Percentiles rank a stretch among this genome's conserved stretches.
phyloP scores from a whole-genome alignment of 78 protist species.

The Dictyostelium brefeldianum region DNA sequence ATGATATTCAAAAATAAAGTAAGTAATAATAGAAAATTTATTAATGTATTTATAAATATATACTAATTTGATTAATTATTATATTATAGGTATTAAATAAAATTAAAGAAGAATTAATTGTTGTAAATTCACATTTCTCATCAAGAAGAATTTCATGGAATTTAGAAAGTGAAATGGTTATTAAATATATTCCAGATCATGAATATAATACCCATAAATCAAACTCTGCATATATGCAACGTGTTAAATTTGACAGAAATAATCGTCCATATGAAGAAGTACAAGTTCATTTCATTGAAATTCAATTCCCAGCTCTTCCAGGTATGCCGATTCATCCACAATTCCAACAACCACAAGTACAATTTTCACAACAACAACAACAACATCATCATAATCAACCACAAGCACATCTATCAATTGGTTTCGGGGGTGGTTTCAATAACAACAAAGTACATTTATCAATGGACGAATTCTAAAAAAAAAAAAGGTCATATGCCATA shows the following conservation, averaged over 20 bases:
- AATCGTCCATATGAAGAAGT: neutral
- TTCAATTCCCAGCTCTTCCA: neutral
- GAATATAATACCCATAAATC: neutral
- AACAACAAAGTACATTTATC: too few species aligned
- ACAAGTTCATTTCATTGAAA: neutral
- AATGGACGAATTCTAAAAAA: too few species aligned
- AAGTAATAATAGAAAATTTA: neutral
- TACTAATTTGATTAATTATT: too few species aligned
- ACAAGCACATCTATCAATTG: neutral
- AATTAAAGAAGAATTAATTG: neutral
- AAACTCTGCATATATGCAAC: neutral
- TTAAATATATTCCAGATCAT: neutral
- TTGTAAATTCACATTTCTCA: neutral
- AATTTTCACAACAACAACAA: neutral
- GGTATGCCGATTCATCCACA: neutral
- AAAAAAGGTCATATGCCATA: too few species aligned
- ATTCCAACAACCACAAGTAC: neutral
- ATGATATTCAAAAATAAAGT: neutral
- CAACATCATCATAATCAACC: neutral
- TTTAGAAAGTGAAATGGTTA: conserved; percentile 4
- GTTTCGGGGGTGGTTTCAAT: too few species aligned
- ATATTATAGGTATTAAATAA: neutral
- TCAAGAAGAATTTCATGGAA: neutral
- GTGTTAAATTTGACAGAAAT: neutral
- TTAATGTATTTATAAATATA: neutral